phyloP scores from a whole-genome alignment of 139 green algal species.

The Eudorina sp. region DNA sequence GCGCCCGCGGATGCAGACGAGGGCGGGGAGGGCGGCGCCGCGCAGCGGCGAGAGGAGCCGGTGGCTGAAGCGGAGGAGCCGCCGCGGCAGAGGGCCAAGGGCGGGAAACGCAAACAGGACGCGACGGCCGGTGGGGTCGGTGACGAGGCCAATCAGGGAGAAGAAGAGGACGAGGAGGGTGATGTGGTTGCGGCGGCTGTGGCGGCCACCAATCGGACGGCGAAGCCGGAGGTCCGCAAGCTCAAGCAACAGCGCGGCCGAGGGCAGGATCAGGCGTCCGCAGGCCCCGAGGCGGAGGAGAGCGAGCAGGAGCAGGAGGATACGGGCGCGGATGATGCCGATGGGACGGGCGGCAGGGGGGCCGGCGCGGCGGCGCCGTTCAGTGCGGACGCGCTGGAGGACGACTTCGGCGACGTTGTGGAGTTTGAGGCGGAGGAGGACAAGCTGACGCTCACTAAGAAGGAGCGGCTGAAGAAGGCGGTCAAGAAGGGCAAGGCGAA shows the following conservation, averaged over 20 bases:
- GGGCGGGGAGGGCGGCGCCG: background rate
- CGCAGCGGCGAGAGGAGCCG: background rate
- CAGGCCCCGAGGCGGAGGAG: no score
- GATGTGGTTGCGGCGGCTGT: background rate
- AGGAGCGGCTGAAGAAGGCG: constrained; percentile 43
- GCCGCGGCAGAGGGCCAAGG: background rate
- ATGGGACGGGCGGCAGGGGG: no score
- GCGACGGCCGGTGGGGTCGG: background rate
- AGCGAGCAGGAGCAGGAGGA: no score
- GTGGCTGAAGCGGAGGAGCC: background rate
- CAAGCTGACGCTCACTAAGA: constrained; percentile 44
- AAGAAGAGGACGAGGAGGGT: constrained; percentile 20
- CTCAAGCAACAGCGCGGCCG: constrained; percentile 7
- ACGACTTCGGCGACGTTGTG: constrained; percentile 42
- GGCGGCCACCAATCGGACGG: background rate
- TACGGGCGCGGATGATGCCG: no score
- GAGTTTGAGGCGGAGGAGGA: constrained; percentile 49
- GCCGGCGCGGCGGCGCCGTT: background rate
- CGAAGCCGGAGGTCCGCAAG: background rate
- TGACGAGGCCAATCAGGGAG: background rate
- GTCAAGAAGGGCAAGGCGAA: background rate
- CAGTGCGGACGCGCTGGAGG: constrained; percentile 38
- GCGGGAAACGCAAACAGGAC: background rate
- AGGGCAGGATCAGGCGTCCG: no score
- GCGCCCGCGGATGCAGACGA: background rate